phyloP scores from a whole-genome alignment of 1,139 yeast species.

The Martiniozyma asiatica region DNA sequence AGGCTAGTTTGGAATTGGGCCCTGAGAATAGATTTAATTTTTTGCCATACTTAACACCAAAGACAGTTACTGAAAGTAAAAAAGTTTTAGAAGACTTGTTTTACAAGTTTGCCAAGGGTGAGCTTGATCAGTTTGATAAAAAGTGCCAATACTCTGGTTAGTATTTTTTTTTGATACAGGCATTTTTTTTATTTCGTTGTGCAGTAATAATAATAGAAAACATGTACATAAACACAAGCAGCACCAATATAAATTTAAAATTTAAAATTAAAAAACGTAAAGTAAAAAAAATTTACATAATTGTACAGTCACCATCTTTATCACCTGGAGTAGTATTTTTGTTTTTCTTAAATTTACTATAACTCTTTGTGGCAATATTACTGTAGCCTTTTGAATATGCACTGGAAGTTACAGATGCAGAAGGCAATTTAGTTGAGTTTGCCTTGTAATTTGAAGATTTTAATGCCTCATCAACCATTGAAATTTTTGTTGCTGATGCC shows the following conservation, averaged over 20 bases:
- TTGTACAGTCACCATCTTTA: constrained; percentile 15
- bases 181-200: background rate
- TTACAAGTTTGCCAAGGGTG: constrained; percentile 10
- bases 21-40: constrained; percentile 21
- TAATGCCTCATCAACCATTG: constrained; percentile 1
- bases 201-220: too few relatives aligned
- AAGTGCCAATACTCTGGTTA: constrained; percentile 2
- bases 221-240: too few relatives aligned
- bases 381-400: constrained; percentile 5
- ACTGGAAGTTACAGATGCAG: constrained; percentile 2
- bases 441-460: constrained; percentile 1
- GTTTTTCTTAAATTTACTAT: constrained; percentile 4
- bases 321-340: constrained; percentile 3
- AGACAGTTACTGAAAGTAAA: constrained; percentile 8
- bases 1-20: constrained; percentile 16
- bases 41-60: constrained; percentile 4
- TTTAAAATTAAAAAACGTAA: too few relatives aligned
- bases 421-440: constrained; percentile 4
- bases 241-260: too few relatives aligned
- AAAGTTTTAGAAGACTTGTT: constrained; percentile 8
- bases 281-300: constrained; percentile 9
- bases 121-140: constrained; percentile 5
- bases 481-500: constrained; percentile 3
- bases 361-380: constrained; percentile 7
- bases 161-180: background rate